phyloP scores from a whole-genome alignment of 345 rosid species.

The Citrus hindsii region DNA sequence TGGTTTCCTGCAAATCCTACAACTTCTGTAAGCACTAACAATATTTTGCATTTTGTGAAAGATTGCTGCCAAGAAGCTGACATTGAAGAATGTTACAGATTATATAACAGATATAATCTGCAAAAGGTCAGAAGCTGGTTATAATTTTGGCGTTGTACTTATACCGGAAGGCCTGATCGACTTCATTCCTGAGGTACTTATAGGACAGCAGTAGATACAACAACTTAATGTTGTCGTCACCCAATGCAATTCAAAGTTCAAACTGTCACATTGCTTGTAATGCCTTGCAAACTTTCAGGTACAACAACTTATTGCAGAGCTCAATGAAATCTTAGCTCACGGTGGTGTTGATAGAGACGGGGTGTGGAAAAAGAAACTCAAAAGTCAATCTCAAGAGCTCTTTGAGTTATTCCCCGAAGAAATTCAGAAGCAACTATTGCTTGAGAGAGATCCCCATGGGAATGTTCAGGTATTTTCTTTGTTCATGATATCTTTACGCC shows the following conservation, averaged over 20 bases:
- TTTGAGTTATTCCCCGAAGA: conserved; percentile 37
- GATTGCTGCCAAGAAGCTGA: conserved; percentile 40
- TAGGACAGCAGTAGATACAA: neutral
- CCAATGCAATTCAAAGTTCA: neutral
- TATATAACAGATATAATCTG: conserved; percentile 32
- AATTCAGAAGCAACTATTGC: conserved; percentile 41
- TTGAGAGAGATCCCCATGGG: conserved; percentile 48
- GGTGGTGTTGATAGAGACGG: conserved; percentile 33
- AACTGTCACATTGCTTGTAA: neutral
- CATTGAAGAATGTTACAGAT: conserved; percentile 38
- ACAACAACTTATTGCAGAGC: conserved; percentile 45
- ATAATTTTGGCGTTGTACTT: conserved; percentile 49
- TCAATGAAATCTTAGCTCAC: conserved; percentile 48
- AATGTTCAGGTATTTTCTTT: conserved; percentile 36
- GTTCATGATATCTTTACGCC: neutral
- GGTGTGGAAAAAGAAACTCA: conserved; percentile 37
- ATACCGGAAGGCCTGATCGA: conserved; percentile 59
- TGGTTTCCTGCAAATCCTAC: neutral
- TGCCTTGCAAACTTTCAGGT: conserved; percentile 26
- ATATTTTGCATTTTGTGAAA: neutral
- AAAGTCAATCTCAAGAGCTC: conserved; percentile 29
- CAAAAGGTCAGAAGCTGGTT: conserved; percentile 35
- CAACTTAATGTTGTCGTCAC: neutral
- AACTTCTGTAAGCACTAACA: neutral
- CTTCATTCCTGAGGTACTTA: conserved; percentile 52